Evolutionary conservation across 1,139 yeast genomes (phyloP).

Genomic region (Lodderomyces beijingensis): DNA sequence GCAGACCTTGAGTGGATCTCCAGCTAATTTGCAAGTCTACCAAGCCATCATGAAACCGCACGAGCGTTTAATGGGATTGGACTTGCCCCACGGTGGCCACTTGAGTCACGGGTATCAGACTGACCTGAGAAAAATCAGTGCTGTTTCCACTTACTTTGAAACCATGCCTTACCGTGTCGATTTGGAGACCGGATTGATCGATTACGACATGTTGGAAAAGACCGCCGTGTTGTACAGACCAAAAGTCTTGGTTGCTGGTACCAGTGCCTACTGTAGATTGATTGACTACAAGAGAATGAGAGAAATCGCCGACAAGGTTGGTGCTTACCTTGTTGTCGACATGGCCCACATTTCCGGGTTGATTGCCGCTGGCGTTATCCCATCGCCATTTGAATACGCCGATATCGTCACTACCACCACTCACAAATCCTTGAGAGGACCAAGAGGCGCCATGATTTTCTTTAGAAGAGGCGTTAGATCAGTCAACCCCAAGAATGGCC

Average conservation of each 20-base stretch:
- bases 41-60: slow-evolving; percentile 93
- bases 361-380: slow-evolving; percentile 93
- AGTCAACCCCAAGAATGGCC: slow-evolving; percentile 86
- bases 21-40: slow-evolving; percentile 95
- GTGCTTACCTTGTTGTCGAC: slow-evolving; percentile 93
- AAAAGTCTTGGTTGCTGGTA: slow-evolving; percentile 93
- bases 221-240: slow-evolving; percentile 91
- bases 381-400: slow-evolving; percentile 93
- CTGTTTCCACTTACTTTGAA: slow-evolving; percentile 93
- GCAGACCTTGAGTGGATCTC: slow-evolving; percentile 93
- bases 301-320: slow-evolving; percentile 92
- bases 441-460: slow-evolving; percentile 99
- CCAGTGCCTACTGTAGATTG: slow-evolving; percentile 93
- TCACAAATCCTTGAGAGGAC: slow-evolving; percentile 97
- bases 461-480: slow-evolving; percentile 95
- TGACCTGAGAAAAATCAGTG: slow-evolving; percentile 89
- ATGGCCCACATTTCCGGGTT: slow-evolving; percentile 99
- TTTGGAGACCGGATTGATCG: slow-evolving; percentile 87
- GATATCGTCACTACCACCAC: slow-evolving; percentile 98
- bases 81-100: slow-evolving; percentile 97
- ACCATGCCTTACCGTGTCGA: slow-evolving; percentile 98
- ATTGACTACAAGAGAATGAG: slow-evolving; percentile 96
- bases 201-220: slow-evolving; percentile 89
- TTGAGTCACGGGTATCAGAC: slow-evolving; percentile 98
- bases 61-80: slow-evolving; percentile 95